Evolutionary conservation across 2,329 filamentous ascomycete genomes (phyloP).

Genomic region (Coleophoma crateriformis): DNA sequence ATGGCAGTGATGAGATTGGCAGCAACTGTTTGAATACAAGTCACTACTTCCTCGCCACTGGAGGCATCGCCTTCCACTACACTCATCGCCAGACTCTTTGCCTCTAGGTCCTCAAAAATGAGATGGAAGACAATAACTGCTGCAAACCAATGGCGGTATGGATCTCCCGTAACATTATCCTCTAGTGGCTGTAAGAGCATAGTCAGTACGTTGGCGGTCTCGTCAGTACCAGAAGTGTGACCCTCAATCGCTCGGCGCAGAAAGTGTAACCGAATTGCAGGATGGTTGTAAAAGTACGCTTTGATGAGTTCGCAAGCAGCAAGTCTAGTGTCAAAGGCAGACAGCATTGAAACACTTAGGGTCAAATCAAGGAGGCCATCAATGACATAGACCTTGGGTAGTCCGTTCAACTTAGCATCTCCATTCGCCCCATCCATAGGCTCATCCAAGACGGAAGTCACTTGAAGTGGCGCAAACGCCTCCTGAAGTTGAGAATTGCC

Average conservation of each 20-base stretch:
- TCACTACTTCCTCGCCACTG: slow-evolving; percentile 90
- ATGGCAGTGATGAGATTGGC: slow-evolving; percentile 80
- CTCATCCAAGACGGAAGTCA: slow-evolving; percentile 52
- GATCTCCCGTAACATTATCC: slow-evolving; percentile 61
- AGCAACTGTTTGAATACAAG: slow-evolving; percentile 82
- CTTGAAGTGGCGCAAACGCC: slow-evolving; percentile 80
- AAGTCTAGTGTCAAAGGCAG: slow-evolving; percentile 73
- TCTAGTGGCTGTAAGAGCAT: slow-evolving; percentile 68
- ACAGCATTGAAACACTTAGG: slow-evolving; percentile 59
- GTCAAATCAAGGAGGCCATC: slow-evolving; percentile 84
- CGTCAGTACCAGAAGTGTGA: slow-evolving; percentile 69
- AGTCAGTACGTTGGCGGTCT: slow-evolving; percentile 82
- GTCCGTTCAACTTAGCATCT: slow-evolving; percentile 40
- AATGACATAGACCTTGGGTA: slow-evolving; percentile 76
- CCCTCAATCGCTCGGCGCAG: slow-evolving; percentile 84
- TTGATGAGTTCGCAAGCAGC: slow-evolving; percentile 88
- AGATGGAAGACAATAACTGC: slow-evolving; percentile 82
- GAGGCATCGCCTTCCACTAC: slow-evolving; percentile 86
- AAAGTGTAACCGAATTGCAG: slow-evolving; percentile 79
- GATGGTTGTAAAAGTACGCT: slow-evolving; percentile 82
- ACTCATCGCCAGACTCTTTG: slow-evolving; percentile 73
- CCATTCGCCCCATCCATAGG: slow-evolving; percentile 29
- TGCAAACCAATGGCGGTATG: slow-evolving; percentile 87
- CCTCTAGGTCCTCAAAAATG: slow-evolving; percentile 71
- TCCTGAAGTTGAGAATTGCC: slow-evolving; percentile 79